Evolutionary conservation across 805 yeast species (phyloP), one percentile per base, ranked within the genome.

Genomic region (Blastobotrys americana): DNA sequence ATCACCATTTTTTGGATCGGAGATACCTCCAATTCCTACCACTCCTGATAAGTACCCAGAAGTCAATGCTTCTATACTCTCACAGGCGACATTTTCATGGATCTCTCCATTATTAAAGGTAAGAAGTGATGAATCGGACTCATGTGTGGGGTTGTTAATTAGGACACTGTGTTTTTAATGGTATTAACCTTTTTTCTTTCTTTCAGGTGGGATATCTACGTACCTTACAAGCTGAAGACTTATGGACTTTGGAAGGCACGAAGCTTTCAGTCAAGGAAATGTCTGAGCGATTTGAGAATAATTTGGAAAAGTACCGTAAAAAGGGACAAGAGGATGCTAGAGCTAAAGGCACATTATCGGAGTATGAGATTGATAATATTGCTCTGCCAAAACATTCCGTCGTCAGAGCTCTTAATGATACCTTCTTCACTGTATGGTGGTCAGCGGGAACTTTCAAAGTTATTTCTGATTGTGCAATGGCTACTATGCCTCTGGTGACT

Each of bases 401-500:
- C 8, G 38, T 64, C 3, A 16, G 49, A 34, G 68, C 73, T 1
- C 44, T 68, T 9, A 58, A 64, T 48, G 66, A 63, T 23, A 67
- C 71, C 3, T 66, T 67, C 44, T 46, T 39, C 33, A 47, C 39
- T 37, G 54, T 58, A 34, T 64, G 60, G 53, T 67, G 70, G 71
- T 19, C 48, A n/a, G 60, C 58, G 4, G 68, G 65, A 33, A 23
- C 53, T 9, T 37, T 55, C 23, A 64, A 66, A 42, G 49, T 58
- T 20, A 9, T 58, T 15, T 52, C 61, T 27, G 72, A 69, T 52
- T 33, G 54, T 3, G 46, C 59, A 4, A 65, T 60, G 43, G 77
- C 84, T 1, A 64, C 79, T 23, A 77, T 80, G 31, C 89, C 95
- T 1, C 66, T 86, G 51, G 59, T 85, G 8, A 77, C 85, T 3